Evolutionary conservation across 495 filamentous ascomycete species (phyloP).

Genomic region (Hypoxylon cercidicola): DNA sequence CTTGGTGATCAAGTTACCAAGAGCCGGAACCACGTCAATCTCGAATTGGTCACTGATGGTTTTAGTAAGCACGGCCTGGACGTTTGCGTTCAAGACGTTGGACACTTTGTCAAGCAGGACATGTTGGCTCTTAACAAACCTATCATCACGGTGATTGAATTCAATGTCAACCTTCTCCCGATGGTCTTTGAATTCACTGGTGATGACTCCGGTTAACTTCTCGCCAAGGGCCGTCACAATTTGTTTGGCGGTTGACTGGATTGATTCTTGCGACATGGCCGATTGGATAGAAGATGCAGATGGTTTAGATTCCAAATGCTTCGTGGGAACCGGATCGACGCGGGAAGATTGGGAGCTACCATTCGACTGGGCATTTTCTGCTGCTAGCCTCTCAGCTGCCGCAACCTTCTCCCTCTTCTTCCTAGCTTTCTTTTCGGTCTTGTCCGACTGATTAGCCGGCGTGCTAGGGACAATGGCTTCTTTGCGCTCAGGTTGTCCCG

Average conservation of each 20-base stretch:
- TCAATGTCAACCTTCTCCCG: constrained; percentile 52
- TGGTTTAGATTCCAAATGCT: constrained; percentile 31
- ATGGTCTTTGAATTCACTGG: constrained; percentile 55
- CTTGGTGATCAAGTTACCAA: constrained; percentile 57
- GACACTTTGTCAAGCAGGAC: constrained; percentile 84
- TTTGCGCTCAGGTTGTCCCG: constrained; percentile 51
- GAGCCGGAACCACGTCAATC: constrained; percentile 67
- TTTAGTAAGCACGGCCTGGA: constrained; percentile 78
- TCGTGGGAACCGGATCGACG: constrained; percentile 24
- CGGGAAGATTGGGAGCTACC: constrained; percentile 42
- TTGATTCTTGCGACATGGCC: constrained; percentile 52
- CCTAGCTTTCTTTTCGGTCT: constrained; percentile 57
- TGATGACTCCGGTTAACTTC: constrained; percentile 56
- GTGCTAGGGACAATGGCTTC: constrained; percentile 49
- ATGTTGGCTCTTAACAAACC: constrained; percentile 55
- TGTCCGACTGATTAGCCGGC: constrained; percentile 54
- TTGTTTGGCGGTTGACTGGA: constrained; percentile 55
- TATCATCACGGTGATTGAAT: constrained; percentile 50
- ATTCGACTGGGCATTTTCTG: constrained; percentile 43
- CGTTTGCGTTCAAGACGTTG: constrained; percentile 86
- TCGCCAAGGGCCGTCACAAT: constrained; percentile 58
- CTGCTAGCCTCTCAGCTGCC: constrained; percentile 44
- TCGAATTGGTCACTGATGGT: constrained; percentile 76
- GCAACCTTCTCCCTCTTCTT: constrained; percentile 58
- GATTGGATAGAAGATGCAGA: constrained; percentile 31